Evolutionary conservation across 257 asterid genomes (phyloP).

Genomic region (Penstemon barbatus): DNA sequence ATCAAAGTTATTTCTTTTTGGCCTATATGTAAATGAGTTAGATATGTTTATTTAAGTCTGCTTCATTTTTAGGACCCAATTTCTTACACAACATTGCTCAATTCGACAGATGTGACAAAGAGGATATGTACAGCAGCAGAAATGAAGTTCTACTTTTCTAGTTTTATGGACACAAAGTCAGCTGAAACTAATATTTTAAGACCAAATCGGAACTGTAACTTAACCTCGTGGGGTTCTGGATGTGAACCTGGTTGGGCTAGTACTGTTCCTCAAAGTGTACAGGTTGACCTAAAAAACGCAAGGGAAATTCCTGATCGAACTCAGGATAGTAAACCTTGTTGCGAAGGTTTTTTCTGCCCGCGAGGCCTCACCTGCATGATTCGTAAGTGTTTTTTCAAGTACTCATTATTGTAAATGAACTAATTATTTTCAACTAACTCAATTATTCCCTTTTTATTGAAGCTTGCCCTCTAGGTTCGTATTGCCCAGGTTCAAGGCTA

Average conservation of each 20-base stretch:
- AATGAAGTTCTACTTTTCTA: slow-evolving; percentile 80
- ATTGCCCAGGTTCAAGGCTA: slow-evolving; percentile 71
- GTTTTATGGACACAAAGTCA: slow-evolving; percentile 63
- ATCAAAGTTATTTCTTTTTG: slow-evolving; percentile 1
- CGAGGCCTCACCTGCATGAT: slow-evolving; percentile 99
- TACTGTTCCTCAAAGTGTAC: slow-evolving; percentile 48
- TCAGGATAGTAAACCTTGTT: slow-evolving; percentile 71
- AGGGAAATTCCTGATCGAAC: slow-evolving; percentile 64
- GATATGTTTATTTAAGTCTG: slow-evolving; percentile 5
- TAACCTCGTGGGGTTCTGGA: slow-evolving; percentile 79
- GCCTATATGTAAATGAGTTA: not conserved
- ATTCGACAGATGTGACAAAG: slow-evolving; percentile 74
- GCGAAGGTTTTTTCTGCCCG: slow-evolving; percentile 95
- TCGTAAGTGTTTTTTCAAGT: slow-evolving; percentile 53
- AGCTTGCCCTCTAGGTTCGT: slow-evolving; percentile 98
- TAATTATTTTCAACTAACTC: slow-evolving; percentile 27
- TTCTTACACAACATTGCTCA: slow-evolving; percentile 29
- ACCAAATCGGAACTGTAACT: slow-evolving; percentile 88
- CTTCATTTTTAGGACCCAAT: slow-evolving; percentile 20
- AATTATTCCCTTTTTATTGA: slow-evolving; percentile 32
- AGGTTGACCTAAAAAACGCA: slow-evolving; percentile 72
- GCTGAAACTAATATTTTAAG: slow-evolving; percentile 62
- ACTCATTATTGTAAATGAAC: too few species aligned
- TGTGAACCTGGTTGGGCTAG: slow-evolving; percentile 99
- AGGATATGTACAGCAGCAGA: slow-evolving; percentile 96